Evolutionary conservation across 208 protist genomes (phyloP), one percentile per base, ranked within the genome.

Genomic region (Leishmania major): DNA sequence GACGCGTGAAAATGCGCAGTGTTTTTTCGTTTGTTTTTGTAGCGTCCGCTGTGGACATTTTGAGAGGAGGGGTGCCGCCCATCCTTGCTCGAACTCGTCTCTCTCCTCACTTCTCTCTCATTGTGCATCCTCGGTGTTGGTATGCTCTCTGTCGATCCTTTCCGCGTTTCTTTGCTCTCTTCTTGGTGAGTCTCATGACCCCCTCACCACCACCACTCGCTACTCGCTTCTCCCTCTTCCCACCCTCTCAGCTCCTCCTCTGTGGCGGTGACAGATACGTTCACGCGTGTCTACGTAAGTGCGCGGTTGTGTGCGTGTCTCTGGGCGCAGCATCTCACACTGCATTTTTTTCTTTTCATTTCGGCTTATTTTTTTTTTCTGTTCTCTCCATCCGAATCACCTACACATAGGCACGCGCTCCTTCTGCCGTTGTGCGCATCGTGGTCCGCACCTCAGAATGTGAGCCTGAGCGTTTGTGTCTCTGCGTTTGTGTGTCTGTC

Each of bases 21-120:
- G 5, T 70, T 37, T 45, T 31, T 25, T n/a, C n/a, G n/a, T n/a
- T n/a, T n/a, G n/a, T n/a, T n/a, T 45, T 43, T n/a, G 3, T 49
- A 4, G 3, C 67, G 37, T 73, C 22, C 28, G 40, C 22, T 45
- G 67, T 49, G 35, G 35, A 11, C 28, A 13, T 15, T 11, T 11
- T 51, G 25, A n/a, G 35, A 25, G 67, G 15, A 10, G 40, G 4
- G 19, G 67, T 22, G 17, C 4, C 40, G 1, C 40, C 40, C 67
- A 19, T 40, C 62, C 62, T 40, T 40, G 7, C 62, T 35, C 31
- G 6, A 87, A 86, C 91, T 95, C 40, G 19, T 8, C 3, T 75
- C 4, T 75, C 31, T 40, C 49, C 25, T 40, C 37, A 51, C 40
- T 53, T 40, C 57, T 37, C 37, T 53, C 59, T 19, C 11, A 49